A percentile compares a stretch with the other conserved stretches of the same genome.
These are phyloP conservation scores for Aechmea fasciata DNA, from an alignment of 176 grass and related monocot species.

Conservation along the genomic window DNA sequence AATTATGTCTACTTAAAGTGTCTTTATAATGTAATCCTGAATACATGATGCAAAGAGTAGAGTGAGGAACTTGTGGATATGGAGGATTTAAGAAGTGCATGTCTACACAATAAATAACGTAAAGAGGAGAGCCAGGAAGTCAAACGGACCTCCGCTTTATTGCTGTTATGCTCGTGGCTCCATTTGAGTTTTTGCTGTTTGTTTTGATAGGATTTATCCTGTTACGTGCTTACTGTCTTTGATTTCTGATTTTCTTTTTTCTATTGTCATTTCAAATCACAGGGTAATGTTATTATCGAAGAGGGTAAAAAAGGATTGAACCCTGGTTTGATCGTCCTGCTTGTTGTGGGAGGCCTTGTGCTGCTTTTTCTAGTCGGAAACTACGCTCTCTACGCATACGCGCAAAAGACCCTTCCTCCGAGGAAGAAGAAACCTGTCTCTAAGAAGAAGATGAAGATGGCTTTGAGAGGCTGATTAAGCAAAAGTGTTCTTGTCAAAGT, in stretches of 20 bases:
- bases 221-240: not conserved
- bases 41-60: no score
- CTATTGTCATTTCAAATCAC: not conserved
- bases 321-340: slow-evolving; percentile 83
- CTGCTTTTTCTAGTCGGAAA: slow-evolving; percentile 84
- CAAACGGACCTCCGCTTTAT: no score
- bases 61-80: no score
- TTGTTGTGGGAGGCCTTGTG: slow-evolving; percentile 58
- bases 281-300: slow-evolving; percentile 76
- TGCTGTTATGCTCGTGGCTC: no score
- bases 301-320: slow-evolving; percentile 72
- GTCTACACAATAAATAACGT: no score
- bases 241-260: not conserved
- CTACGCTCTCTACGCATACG: slow-evolving; percentile 68
- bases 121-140: no score
- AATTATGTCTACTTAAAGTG: no score
- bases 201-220: not conserved
- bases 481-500: no score
- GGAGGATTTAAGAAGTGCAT: no score
- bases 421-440: slow-evolving; percentile 91
- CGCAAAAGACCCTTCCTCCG: slow-evolving; percentile 76
- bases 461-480: no score
- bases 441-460: slow-evolving; percentile 96
- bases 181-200: no score
- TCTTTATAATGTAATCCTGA: no score